phyloP scores from a whole-genome alignment of 805 yeast genomes.

The Wickerhamomyces bisporus region DNA sequence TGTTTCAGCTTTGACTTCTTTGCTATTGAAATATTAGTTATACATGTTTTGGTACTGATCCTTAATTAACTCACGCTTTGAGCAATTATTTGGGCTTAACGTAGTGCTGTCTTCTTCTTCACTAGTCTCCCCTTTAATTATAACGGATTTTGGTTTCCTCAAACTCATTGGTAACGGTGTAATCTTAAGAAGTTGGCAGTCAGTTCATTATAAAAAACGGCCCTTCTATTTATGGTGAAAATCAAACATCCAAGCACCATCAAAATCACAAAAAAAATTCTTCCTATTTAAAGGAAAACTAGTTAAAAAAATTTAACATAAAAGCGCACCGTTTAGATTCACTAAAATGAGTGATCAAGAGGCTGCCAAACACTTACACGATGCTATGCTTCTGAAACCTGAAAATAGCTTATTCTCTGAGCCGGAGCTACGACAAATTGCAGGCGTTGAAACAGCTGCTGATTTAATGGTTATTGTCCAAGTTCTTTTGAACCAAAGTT shows the following conservation, averaged over 20 bases:
- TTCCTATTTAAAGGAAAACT: conserved; percentile 12
- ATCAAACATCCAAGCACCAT: conserved; percentile 5
- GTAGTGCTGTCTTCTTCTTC: conserved; percentile 1
- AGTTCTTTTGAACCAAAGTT: conserved; percentile 48
- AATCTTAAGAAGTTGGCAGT: no score
- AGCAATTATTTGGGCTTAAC: background rate
- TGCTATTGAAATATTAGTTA: no score
- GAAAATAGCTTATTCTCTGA: conserved; percentile 56
- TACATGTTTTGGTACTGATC: no score
- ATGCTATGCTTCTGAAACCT: conserved; percentile 51
- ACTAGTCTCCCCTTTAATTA: conserved; percentile 9
- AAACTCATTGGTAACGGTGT: no score
- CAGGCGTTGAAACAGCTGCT: conserved; percentile 32
- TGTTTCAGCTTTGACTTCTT: background rate
- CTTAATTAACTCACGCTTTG: no score
- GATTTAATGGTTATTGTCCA: conserved; percentile 47
- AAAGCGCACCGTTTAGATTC: no score
- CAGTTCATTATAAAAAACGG: no score
- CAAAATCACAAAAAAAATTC: conserved; percentile 2
- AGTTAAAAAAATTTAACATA: conserved; percentile 24
- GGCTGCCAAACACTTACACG: conserved; percentile 55
- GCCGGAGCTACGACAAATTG: conserved; percentile 55
- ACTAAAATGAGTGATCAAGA: conserved; percentile 17
- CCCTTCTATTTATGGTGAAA: background rate
- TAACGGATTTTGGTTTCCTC: conserved; percentile 16